These are phyloP conservation scores for Saccharomyces hybrid DNA, from an alignment of 1,139 yeast species.

Conservation along the genomic window DNA sequence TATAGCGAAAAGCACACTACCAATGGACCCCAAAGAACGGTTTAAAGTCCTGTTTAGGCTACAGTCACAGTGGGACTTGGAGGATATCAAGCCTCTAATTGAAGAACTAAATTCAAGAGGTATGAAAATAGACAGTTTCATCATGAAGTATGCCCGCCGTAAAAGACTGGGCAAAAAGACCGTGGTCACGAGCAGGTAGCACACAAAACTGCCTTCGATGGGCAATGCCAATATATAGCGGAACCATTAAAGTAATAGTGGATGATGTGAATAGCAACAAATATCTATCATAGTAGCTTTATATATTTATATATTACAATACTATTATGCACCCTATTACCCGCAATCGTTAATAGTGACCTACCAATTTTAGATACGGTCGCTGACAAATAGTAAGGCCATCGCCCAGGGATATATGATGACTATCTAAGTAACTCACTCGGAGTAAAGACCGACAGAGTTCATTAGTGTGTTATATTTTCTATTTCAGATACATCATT, in stretches of 20 bases:
- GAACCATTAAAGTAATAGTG: neutral
- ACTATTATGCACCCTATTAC: neutral
- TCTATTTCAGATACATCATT: neutral
- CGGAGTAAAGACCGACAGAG: neutral
- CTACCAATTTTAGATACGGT: neutral
- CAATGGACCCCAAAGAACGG: conserved; percentile 46
- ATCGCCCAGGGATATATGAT: neutral
- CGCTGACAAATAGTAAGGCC: neutral
- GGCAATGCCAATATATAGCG: too few species aligned
- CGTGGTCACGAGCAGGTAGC: neutral
- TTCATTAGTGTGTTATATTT: neutral
- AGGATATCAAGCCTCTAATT: conserved; percentile 67
- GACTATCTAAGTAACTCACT: neutral
- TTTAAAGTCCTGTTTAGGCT: conserved; percentile 55
- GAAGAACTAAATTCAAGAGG: conserved; percentile 47
- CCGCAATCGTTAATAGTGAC: neutral
- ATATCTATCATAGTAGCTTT: neutral
- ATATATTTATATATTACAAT: neutral
- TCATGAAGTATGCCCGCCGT: conserved; percentile 70
- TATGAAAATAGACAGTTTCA: conserved; percentile 58
- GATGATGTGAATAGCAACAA: too few species aligned
- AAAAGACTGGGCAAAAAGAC: conserved; percentile 34
- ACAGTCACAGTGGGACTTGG: conserved; percentile 60
- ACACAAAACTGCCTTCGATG: neutral
- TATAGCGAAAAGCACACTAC: conserved; percentile 42